These are phyloP conservation scores for Zygoascus meyerae DNA, from an alignment of 1,139 yeast genomes.

Conservation along the genomic window DNA sequence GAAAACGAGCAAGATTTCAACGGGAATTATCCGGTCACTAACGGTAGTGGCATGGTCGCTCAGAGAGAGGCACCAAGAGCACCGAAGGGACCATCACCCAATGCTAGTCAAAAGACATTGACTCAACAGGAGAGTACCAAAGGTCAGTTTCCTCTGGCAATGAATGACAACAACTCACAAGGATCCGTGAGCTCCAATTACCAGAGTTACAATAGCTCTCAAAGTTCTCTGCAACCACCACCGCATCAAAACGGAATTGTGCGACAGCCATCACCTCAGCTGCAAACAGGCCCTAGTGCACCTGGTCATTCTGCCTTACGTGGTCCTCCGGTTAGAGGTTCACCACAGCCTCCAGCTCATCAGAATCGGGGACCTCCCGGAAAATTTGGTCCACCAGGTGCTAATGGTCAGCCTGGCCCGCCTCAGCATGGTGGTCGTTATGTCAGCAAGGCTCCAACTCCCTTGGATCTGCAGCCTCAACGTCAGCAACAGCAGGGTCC, in stretches of 20 bases:
- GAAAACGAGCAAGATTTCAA: neutral
- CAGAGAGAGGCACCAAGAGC: neutral
- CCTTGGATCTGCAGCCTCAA: conserved; percentile 4
- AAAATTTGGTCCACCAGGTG: neutral
- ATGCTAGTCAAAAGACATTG: neutral
- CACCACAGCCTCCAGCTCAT: conserved; percentile 8
- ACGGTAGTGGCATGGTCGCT: conserved; percentile 4
- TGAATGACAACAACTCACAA: neutral
- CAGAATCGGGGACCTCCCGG: neutral
- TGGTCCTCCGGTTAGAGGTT: conserved; percentile 4
- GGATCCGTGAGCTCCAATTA: neutral
- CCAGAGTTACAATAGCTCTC: neutral
- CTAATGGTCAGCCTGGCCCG: neutral
- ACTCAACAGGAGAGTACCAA: neutral
- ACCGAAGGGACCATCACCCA: neutral
- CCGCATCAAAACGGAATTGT: too few species aligned
- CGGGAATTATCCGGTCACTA: conserved; percentile 3
- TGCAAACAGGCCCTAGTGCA: conserved; percentile 6
- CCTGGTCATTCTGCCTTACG: conserved; percentile 9
- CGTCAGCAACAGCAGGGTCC: conserved; percentile 7
- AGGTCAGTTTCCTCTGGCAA: neutral
- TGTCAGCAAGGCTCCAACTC: conserved; percentile 11
- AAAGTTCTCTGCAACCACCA: neutral
- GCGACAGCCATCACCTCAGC: neutral
- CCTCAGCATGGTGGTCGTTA: conserved; percentile 10